Conservation (phyloP, 805 yeast species). For the Wickerhamomyces xylosicus region DNA sequence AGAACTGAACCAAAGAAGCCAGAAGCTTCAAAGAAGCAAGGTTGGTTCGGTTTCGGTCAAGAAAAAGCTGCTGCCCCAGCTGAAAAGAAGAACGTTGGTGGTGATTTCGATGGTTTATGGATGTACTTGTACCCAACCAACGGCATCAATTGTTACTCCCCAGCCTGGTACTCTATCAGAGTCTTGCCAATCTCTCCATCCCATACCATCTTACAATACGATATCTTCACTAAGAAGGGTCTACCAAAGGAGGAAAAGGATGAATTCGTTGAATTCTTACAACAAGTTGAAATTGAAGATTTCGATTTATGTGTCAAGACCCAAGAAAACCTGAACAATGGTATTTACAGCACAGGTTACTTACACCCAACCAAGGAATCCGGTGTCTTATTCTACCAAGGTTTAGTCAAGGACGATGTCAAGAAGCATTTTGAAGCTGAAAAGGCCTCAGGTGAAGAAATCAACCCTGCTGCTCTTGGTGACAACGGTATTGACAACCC, state of each 20-base stretch:
- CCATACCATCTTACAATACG: conserved; percentile 49
- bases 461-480: conserved; percentile 40
- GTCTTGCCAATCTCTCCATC: conserved; percentile 45
- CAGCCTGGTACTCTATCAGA: conserved; percentile 56
- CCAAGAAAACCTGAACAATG: conserved; percentile 52
- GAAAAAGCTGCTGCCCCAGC: conserved; percentile 17
- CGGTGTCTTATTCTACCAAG: conserved; percentile 50
- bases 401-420: conserved; percentile 45
- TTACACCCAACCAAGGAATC: conserved; percentile 49
- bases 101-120: conserved; percentile 54
- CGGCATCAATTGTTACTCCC: conserved; percentile 55
- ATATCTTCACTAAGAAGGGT: conserved; percentile 52
- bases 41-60: conserved; percentile 45
- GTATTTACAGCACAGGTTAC: conserved; percentile 47
- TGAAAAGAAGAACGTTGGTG: conserved; percentile 40
- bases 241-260: conserved; percentile 39
- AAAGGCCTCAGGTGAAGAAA: conserved; percentile 30
- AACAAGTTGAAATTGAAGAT: conserved; percentile 53
- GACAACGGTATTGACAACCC: conserved; percentile 25
- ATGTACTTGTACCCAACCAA: conserved; percentile 49
- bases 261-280: conserved; percentile 55
- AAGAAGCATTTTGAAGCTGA: conserved; percentile 40
- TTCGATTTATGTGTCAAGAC: conserved; percentile 49
- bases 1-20: conserved; percentile 23
- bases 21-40: conserved; percentile 23